These are phyloP conservation scores for Fomitopsis palustris DNA, from an alignment of 1,284 basidiomycete species.

Conservation along the genomic window DNA sequence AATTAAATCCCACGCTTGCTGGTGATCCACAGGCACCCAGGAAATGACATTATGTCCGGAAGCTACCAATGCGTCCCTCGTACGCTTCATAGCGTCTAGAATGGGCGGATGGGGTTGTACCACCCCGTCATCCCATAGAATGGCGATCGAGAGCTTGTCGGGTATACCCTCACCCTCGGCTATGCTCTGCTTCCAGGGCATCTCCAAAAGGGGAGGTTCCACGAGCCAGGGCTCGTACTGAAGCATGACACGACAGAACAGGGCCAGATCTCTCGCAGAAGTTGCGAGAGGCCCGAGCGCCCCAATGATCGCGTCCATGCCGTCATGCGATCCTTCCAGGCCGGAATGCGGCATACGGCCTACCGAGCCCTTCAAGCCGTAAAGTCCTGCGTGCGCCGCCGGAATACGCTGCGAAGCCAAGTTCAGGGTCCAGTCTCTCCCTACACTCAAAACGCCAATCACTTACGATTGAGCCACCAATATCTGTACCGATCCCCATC, in stretches of 20 bases:
- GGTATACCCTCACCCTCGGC: slow-evolving; percentile 38
- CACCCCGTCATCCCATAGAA: slow-evolving; percentile 54
- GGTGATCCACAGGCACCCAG: slow-evolving; percentile 45
- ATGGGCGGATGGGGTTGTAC: slow-evolving; percentile 55
- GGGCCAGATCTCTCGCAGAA: slow-evolving; percentile 47
- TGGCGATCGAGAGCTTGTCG: slow-evolving; percentile 44
- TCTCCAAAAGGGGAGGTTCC: slow-evolving; percentile 50
- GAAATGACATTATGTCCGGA: slow-evolving; percentile 53
- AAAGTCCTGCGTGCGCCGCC: slow-evolving; percentile 47
- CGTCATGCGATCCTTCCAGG: slow-evolving; percentile 47
- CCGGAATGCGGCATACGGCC: slow-evolving; percentile 49
- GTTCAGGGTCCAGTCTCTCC: background rate
- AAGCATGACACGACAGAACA: slow-evolving; percentile 51
- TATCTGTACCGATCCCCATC: slow-evolving; percentile 59
- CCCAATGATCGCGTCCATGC: slow-evolving; percentile 51
- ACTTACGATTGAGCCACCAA: slow-evolving; percentile 46
- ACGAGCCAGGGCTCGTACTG: slow-evolving; percentile 48
- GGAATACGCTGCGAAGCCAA: slow-evolving; percentile 35
- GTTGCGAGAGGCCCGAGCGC: slow-evolving; percentile 51
- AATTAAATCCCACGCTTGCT: slow-evolving; percentile 46
- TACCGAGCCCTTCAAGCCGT: slow-evolving; percentile 52
- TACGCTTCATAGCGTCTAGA: slow-evolving; percentile 39
- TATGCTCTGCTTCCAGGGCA: slow-evolving; percentile 47
- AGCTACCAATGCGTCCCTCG: slow-evolving; percentile 39
- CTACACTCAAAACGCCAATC: background rate